Percentiles rank a stretch among this genome's conserved stretches.
Conservation (phyloP, 108 stramenopile genomes). For the Stephanodiscus triporus region DNA sequence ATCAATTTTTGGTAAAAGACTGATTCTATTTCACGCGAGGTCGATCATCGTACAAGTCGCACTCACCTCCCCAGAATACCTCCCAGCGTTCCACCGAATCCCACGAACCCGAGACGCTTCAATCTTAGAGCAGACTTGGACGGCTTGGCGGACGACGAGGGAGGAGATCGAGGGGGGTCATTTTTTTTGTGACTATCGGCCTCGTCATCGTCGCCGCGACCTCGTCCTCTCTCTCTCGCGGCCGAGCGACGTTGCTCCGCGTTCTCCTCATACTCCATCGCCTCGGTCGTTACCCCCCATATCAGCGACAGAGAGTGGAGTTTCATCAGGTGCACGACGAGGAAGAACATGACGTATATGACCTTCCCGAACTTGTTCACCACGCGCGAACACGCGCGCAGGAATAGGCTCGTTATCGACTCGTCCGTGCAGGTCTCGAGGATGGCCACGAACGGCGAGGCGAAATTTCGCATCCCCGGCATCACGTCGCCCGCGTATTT, state of each 20-base stretch:
- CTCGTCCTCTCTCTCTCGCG: constrained; percentile 24
- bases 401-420: constrained; percentile 34
- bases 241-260: constrained; percentile 53
- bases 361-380: constrained; percentile 56
- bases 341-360: constrained; percentile 84
- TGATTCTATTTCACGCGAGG: too few relatives aligned
- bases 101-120: constrained; percentile 77
- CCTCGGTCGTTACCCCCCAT: constrained; percentile 91
- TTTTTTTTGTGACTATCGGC: too few relatives aligned
- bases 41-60: not conserved
- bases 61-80: constrained; percentile 82
- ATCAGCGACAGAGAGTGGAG: constrained; percentile 81
- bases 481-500: not conserved
- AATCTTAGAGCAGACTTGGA: constrained; percentile 56
- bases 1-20: too few relatives aligned
- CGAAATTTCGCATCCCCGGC: constrained; percentile 13
- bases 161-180: not conserved
- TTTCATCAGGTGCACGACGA: constrained; percentile 88
- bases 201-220: constrained; percentile 12
- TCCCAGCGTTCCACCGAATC: constrained; percentile 88
- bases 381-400: constrained; percentile 29
- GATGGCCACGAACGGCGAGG: constrained; percentile 3
- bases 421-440: constrained; percentile 20
- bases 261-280: constrained; percentile 91
- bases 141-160: not conserved